phyloP scores from a whole-genome alignment of 2,329 filamentous ascomycete genomes.

The Aspergillus sp. region DNA sequence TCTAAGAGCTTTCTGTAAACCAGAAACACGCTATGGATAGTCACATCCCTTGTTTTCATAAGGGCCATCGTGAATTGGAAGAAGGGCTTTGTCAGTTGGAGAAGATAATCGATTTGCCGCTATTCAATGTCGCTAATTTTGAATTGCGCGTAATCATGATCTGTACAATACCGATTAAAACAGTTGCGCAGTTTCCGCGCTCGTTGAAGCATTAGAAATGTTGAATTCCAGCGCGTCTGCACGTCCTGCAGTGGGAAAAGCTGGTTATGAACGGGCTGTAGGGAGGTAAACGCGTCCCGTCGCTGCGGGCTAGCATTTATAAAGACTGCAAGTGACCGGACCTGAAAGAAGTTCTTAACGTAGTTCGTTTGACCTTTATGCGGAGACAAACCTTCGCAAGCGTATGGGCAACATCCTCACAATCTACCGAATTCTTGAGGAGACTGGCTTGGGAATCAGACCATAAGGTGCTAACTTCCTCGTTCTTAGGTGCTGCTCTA shows the following conservation, averaged over 20 bases:
- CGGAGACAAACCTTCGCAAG: neutral
- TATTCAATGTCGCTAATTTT: neutral
- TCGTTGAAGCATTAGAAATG: neutral
- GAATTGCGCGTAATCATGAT: neutral
- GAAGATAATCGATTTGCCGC: neutral
- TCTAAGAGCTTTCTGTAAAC: neutral
- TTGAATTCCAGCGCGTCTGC: too few species aligned
- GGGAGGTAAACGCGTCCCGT: neutral
- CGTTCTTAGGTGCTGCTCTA: neutral
- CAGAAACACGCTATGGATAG: neutral
- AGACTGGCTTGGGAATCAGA: neutral
- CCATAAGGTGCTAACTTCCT: neutral
- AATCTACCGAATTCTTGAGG: neutral
- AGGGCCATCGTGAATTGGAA: neutral
- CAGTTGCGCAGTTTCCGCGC: neutral
- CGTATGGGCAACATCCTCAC: neutral
- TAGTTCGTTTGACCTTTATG: too few species aligned
- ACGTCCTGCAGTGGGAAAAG: constrained; percentile 1
- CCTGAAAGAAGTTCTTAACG: too few species aligned
- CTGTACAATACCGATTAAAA: neutral
- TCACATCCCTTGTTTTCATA: neutral
- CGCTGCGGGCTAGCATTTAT: neutral
- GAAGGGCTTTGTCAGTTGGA: neutral
- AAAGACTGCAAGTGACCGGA: constrained; percentile 1
- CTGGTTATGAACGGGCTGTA: neutral